Conservation (phyloP, 345 rosid species). For the Corymbia maculata region DNA sequence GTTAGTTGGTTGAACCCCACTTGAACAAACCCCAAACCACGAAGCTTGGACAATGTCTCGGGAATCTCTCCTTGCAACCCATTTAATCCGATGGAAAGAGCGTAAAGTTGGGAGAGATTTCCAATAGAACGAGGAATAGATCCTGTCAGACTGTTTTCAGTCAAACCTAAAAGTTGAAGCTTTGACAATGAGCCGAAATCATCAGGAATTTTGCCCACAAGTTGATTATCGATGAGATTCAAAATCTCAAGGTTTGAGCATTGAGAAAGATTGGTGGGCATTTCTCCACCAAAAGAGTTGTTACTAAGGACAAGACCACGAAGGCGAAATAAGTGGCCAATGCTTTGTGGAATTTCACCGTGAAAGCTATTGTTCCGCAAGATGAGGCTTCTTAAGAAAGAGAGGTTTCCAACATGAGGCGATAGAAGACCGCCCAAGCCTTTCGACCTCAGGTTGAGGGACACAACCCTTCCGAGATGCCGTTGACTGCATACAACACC, state of each 20-base stretch:
- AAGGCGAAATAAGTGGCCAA: not conserved
- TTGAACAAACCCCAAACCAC: not conserved
- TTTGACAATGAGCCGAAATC: not conserved
- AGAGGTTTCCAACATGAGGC: not conserved
- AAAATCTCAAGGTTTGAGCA: not conserved
- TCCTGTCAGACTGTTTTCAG: not conserved
- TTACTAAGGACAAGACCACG: rapidly evolving
- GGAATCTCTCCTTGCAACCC: not conserved
- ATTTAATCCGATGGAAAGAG: rapidly evolving
- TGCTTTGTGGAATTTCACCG: not conserved
- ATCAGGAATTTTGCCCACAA: not conserved
- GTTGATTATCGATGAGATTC: not conserved
- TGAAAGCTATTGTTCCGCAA: not conserved
- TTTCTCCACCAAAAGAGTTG: not conserved
- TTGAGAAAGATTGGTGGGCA: not conserved
- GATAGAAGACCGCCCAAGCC: not conserved
- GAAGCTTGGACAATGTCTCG: not conserved
- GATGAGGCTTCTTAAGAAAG: rapidly evolving
- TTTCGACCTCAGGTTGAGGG: not conserved
- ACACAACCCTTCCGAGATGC: not conserved
- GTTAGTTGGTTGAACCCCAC: not conserved
- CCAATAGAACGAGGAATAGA: not conserved
- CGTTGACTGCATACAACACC: not conserved
- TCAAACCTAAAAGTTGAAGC: rapidly evolving
- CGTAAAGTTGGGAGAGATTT: not conserved